phyloP scores from a whole-genome alignment of 164 flowering plant species.

The Vitis labrusca region DNA sequence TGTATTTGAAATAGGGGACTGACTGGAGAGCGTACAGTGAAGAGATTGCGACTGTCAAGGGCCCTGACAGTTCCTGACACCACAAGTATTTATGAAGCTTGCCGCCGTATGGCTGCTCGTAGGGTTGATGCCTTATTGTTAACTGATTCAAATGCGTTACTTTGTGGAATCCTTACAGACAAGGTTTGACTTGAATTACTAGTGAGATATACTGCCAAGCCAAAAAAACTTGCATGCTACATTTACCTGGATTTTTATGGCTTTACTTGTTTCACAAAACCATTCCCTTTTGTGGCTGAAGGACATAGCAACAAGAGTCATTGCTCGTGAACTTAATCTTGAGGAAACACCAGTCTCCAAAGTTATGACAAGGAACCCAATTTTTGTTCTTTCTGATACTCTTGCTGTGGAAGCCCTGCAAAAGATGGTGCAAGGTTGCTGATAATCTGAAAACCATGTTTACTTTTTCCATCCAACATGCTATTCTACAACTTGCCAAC shows the following conservation, averaged over 20 bases:
- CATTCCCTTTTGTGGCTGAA: conserved; percentile 25
- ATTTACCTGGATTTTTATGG: conserved; percentile 1
- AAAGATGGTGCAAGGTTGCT: conserved; percentile 95
- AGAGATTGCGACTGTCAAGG: conserved; percentile 80
- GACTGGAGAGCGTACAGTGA: conserved; percentile 95
- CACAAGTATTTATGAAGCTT: conserved; percentile 80
- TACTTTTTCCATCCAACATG: background rate
- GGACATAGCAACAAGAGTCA: conserved; percentile 91
- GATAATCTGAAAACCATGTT: conserved; percentile 1
- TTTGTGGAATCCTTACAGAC: conserved; percentile 96
- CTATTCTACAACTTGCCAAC: background rate
- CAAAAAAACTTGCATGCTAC: background rate
- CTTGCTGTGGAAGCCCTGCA: conserved; percentile 99
- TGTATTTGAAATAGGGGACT: conserved; percentile 46
- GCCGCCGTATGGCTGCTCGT: conserved; percentile 94
- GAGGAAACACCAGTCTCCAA: conserved; percentile 92
- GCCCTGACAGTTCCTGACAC: conserved; percentile 91
- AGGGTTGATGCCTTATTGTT: conserved; percentile 91
- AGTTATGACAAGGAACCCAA: conserved; percentile 96
- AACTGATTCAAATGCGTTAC: conserved; percentile 93
- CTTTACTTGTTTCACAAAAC: background rate
- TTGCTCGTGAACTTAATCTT: conserved; percentile 77
- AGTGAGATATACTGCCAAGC: background rate
- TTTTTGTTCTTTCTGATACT: conserved; percentile 93
- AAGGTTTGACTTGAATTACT: conserved; percentile 49